Conservation (phyloP, 805 yeast genomes). For the Sungouiella blattae region DNA sequence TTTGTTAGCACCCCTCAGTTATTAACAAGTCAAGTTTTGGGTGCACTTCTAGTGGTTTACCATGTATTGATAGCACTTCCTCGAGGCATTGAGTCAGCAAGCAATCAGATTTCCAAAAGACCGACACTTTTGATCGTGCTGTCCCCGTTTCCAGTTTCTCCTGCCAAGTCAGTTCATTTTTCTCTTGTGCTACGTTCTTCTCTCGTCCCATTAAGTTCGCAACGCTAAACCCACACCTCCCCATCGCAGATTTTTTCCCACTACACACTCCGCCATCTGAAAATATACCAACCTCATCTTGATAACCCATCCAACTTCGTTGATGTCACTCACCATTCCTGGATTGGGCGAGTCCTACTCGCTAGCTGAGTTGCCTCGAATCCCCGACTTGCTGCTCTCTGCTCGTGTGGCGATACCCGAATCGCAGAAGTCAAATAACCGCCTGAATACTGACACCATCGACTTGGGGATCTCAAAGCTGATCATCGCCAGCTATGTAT, state of each 20-base stretch:
- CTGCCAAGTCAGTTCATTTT: too few species aligned
- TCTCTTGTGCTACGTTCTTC: too few species aligned
- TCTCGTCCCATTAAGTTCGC: neutral
- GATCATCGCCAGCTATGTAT: constrained; percentile 46
- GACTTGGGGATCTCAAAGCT: constrained; percentile 56
- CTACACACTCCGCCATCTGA: constrained; percentile 2
- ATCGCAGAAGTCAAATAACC: constrained; percentile 8
- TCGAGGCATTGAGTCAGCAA: too few species aligned
- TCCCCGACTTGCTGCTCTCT: constrained; percentile 14
- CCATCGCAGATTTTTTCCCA: constrained; percentile 4
- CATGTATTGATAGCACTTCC: too few species aligned
- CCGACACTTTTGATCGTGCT: too few species aligned
- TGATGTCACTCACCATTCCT: constrained; percentile 11
- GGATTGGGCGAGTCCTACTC: constrained; percentile 17
- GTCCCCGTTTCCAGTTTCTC: too few species aligned
- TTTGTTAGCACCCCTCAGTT: too few species aligned
- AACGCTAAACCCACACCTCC: constrained; percentile 1
- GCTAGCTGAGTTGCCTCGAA: constrained; percentile 18
- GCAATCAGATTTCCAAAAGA: too few species aligned
- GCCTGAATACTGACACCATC: constrained; percentile 26
- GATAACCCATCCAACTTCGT: neutral
- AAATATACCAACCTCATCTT: neutral
- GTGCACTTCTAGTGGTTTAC: too few species aligned
- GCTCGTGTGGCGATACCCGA: constrained; percentile 16
- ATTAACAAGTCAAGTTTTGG: too few species aligned